A percentile compares a stretch with the other conserved stretches of the same genome.
These are phyloP conservation scores for Termitomyces sp. DNA, from an alignment of 1,284 basidiomycete genomes.

Conservation along the genomic window DNA sequence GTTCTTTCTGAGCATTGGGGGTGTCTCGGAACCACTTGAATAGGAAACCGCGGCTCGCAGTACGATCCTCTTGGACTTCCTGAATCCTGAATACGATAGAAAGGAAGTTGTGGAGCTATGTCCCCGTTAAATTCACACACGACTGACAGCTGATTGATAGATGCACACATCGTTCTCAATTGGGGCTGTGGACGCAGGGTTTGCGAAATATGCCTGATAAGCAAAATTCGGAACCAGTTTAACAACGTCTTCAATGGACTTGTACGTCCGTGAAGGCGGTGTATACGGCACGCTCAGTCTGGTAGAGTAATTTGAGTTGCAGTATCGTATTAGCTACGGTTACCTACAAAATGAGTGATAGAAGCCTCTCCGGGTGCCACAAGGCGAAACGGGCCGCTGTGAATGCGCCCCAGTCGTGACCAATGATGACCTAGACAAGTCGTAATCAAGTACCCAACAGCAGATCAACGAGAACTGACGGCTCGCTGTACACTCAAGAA, in stretches of 20 bases:
- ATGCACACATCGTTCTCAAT: constrained; percentile 48
- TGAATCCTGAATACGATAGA: constrained; percentile 24
- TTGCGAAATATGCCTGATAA: constrained; percentile 62
- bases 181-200: constrained; percentile 39
- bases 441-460: neutral
- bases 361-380: constrained; percentile 57
- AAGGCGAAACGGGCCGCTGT: constrained; percentile 57
- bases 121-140: neutral
- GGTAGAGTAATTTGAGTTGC: neutral
- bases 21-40: constrained; percentile 20
- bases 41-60: constrained; percentile 20
- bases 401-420: constrained; percentile 71
- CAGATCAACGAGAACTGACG: constrained; percentile 31
- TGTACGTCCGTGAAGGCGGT: constrained; percentile 46
- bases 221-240: constrained; percentile 48
- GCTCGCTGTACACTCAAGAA: constrained; percentile 44
- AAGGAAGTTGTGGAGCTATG: constrained; percentile 35
- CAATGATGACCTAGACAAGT: constrained; percentile 49
- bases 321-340: neutral
- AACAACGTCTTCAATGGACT: constrained; percentile 45
- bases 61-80: constrained; percentile 19
- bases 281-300: constrained; percentile 61
- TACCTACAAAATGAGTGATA: constrained; percentile 53
- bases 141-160: neutral
- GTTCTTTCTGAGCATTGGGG: constrained; percentile 7